These are phyloP conservation scores for Umbelopsis sp. DNA, from an alignment of 371 early-diverging fungal species.

Conservation along the genomic window DNA sequence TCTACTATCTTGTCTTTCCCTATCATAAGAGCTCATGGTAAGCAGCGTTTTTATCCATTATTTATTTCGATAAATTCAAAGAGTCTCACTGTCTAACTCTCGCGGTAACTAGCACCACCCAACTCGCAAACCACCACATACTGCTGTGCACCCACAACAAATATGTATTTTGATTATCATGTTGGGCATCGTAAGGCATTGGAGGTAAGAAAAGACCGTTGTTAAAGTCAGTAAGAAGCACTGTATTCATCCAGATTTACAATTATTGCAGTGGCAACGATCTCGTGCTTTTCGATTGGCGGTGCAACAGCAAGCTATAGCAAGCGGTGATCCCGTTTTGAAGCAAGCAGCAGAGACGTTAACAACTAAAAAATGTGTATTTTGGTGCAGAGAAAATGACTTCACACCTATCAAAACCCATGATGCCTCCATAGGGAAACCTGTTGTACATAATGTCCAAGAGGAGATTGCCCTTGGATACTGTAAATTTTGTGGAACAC, in stretches of 20 bases:
- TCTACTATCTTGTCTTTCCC: not conserved
- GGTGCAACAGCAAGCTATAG: slow-evolving; percentile 37
- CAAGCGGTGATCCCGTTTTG: slow-evolving; percentile 37
- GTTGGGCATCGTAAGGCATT: slow-evolving; percentile 44
- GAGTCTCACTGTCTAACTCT: not conserved
- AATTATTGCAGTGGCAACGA: slow-evolving; percentile 38
- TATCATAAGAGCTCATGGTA: slow-evolving; percentile 2
- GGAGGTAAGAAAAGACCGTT: slow-evolving; percentile 30
- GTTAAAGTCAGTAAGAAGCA: not conserved
- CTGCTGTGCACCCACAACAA: slow-evolving; percentile 35
- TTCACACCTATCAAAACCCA: slow-evolving; percentile 36
- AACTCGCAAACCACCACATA: slow-evolving; percentile 29
- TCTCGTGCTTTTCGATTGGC: slow-evolving; percentile 38
- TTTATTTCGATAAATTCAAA: not conserved
- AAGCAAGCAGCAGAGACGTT: slow-evolving; percentile 35
- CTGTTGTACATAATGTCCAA: slow-evolving; percentile 18
- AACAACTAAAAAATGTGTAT: slow-evolving; percentile 42
- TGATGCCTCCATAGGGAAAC: not conserved
- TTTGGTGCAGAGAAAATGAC: slow-evolving; percentile 42
- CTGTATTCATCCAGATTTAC: no score
- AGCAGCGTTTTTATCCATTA: not conserved
- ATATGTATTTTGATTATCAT: slow-evolving; percentile 37
- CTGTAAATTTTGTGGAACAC: slow-evolving; percentile 48
- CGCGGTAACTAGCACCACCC: not conserved
- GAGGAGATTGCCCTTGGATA: slow-evolving; percentile 25